Evolutionary conservation across 2,329 filamentous ascomycete genomes (phyloP).

Genomic region (Esteya vermicola): DNA sequence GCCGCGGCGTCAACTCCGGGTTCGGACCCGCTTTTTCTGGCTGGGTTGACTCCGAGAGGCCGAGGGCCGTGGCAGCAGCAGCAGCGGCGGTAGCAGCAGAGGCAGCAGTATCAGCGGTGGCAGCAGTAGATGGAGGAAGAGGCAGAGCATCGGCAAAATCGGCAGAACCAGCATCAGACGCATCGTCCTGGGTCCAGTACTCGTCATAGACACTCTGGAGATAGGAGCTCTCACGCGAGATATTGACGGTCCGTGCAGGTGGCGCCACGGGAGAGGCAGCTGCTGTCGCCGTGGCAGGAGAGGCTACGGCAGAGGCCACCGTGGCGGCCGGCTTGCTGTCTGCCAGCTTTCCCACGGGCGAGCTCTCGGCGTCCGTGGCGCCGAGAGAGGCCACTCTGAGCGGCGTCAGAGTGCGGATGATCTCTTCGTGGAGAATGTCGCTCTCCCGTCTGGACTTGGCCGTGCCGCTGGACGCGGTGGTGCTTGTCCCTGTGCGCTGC

Average conservation of each 20-base stretch:
- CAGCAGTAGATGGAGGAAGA: neutral
- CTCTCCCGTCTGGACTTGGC: conserved; percentile 60
- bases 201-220: conserved; percentile 52
- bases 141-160: neutral
- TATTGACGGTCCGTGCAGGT: neutral
- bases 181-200: conserved; percentile 45
- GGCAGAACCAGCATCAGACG: conserved; percentile 5
- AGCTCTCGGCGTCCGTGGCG: neutral
- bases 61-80: too few relatives aligned
- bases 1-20: neutral
- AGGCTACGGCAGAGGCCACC: too few relatives aligned
- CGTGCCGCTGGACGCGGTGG: conserved; percentile 33
- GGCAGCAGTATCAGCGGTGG: too few relatives aligned
- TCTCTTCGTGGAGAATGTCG: conserved; percentile 59
- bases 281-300: neutral
- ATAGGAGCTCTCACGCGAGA: conserved; percentile 43
- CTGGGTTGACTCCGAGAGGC: too few relatives aligned
- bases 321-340: neutral
- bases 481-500: conserved; percentile 28
- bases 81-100: too few relatives aligned
- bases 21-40: too few relatives aligned
- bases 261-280: too few relatives aligned
- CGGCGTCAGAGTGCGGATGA: conserved; percentile 53
- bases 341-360: too few relatives aligned
- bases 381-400: conserved; percentile 15